phyloP scores from a whole-genome alignment of 75 land plant genomes.

The Cupressus sempervirens region DNA sequence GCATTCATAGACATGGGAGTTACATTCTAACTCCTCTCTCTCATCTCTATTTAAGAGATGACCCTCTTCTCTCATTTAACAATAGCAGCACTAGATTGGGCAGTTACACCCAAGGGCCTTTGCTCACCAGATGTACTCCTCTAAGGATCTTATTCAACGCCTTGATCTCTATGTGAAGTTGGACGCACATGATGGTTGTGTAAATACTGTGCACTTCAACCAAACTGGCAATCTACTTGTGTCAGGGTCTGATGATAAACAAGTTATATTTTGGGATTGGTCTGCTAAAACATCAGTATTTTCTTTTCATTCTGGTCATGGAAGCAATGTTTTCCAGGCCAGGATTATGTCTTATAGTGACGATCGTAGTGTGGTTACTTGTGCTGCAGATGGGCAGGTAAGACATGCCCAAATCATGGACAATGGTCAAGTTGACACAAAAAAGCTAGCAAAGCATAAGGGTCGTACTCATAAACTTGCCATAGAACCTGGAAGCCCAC shows the following conservation, averaged over 20 bases:
- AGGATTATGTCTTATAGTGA: conserved; percentile 78
- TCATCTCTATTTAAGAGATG: too few relatives aligned
- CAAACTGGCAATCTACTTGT: conserved; percentile 68
- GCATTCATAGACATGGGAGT: too few relatives aligned
- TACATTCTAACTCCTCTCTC: too few relatives aligned
- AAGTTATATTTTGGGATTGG: conserved; percentile 81
- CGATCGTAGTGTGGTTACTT: conserved; percentile 57
- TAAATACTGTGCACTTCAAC: conserved; percentile 73
- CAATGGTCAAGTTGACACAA: conserved; percentile 51
- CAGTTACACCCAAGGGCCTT: too few relatives aligned
- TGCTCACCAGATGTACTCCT: too few relatives aligned
- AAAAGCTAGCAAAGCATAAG: conserved; percentile 49
- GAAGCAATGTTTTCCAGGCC: conserved; percentile 72
- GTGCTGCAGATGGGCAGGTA: conserved; percentile 93
- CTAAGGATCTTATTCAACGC: conserved; percentile 59
- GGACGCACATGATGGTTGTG: conserved; percentile 70
- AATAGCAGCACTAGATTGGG: too few relatives aligned
- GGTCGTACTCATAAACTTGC: conserved; percentile 84
- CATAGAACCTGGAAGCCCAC: conserved; percentile 85
- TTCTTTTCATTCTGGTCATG: conserved; percentile 65
- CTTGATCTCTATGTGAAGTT: conserved; percentile 39
- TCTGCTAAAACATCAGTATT: conserved; percentile 27
- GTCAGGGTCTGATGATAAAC: conserved; percentile 80
- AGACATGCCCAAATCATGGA: conserved; percentile 54
- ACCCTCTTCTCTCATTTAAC: too few relatives aligned